Evolutionary conservation across 208 protist species (phyloP).

Genomic region (Acanthamoeba castellanii): DNA sequence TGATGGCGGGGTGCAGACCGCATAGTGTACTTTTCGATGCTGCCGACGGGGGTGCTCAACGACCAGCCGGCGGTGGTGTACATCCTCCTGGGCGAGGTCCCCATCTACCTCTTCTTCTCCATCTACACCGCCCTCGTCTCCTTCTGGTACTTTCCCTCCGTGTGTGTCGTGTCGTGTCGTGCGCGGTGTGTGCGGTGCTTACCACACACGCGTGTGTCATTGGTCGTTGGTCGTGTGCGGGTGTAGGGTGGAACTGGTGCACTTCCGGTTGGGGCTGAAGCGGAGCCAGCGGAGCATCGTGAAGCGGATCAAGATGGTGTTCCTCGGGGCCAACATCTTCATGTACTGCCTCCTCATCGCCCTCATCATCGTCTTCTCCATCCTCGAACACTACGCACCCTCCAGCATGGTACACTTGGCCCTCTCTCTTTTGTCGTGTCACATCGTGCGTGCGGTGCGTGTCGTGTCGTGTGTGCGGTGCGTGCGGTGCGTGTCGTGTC

Average conservation of each 20-base stretch:
- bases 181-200: not conserved
- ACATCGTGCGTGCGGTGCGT: not conserved
- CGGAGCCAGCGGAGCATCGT: not conserved
- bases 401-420: not conserved
- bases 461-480: not conserved
- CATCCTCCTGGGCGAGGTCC: conserved; percentile 19
- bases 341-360: conserved; percentile 39
- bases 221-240: not conserved
- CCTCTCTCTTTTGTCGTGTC: not conserved
- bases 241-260: not conserved
- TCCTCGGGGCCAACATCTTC: conserved; percentile 37
- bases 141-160: not conserved
- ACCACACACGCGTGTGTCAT: not conserved
- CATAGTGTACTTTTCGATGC: conserved; percentile 26
- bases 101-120: conserved; percentile 30
- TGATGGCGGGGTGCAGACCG: not conserved
- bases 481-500: not conserved
- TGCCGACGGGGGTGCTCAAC: conserved; percentile 39
- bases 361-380: conserved; percentile 62
- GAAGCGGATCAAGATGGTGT: conserved; percentile 45
- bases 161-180: not conserved
- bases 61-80: conserved; percentile 26
- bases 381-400: conserved; percentile 18
- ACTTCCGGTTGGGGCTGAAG: conserved; percentile 23
- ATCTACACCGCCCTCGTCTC: conserved; percentile 41